Base-by-base conservation (phyloP, 2,329 filamentous ascomycete species). In the Exophiala xenobiotica region DNA sequence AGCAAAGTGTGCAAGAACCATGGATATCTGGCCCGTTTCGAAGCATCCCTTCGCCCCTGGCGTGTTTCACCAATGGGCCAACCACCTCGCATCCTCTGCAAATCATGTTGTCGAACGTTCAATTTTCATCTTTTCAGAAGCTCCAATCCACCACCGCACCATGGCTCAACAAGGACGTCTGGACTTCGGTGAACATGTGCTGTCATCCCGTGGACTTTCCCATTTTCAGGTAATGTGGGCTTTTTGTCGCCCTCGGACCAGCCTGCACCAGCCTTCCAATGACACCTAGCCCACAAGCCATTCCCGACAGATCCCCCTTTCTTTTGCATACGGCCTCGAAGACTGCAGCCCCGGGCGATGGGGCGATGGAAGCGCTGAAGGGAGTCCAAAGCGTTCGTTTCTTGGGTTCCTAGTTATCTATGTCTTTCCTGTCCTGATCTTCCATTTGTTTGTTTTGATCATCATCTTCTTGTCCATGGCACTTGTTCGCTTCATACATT, bases 51-150 rank as follows among this genome's bases (percentile, higher is more conserved):
- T 35, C 24, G 23, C 48, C 51, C 52, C 49, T 55, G 27, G 52
- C 43, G 55, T 42, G 55, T 58, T 58, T 58, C 55, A 58, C 33
- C 40, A 35, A 18, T 31, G 29, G n/a, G 20, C 29, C 35, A 35
- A 46, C 23, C 48, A 40, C 38, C 48, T 37, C 41, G 37, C 38
- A 38, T 46, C 45, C 26, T 14, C 43, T 27, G 40, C 55, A 57
- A 52, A 54, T 57, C 55, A 53, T 26, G 20, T 49, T 46, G n/a
- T n/a, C 22, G 14, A 46, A 49, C 39, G n/a, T 19, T 16, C 37
- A 35, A 16, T 41, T 46, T 39, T 22, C 37, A 14, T 18, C 20
- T 27, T 24, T 42, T 38, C 40, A 14, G 9, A 51, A n/a, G 49
- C 29, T 41, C 18, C 16, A 31, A 29, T 26, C 39, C 42, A 49